These are phyloP conservation scores for Mycena pura DNA, from an alignment of 768 basidiomycete genomes.

Conservation along the genomic window DNA sequence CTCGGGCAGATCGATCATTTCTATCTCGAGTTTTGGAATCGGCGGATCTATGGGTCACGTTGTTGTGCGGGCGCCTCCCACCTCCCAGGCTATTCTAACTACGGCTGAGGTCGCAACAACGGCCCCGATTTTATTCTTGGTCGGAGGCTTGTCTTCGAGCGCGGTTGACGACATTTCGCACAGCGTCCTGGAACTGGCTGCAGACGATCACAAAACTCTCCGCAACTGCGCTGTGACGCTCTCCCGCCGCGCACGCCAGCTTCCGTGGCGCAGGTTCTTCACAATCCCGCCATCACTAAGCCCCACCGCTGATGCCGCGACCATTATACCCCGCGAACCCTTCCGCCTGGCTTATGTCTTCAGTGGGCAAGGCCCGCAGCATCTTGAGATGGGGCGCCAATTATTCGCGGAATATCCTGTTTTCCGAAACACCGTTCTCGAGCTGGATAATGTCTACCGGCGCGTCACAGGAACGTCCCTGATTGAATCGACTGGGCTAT, in stretches of 20 bases:
- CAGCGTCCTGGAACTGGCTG: background rate
- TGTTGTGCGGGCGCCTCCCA: conserved; percentile 31
- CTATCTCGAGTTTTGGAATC: conserved; percentile 38
- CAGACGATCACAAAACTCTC: background rate
- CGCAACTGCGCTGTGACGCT: conserved; percentile 9
- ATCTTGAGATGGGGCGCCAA: conserved; percentile 41
- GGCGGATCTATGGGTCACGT: conserved; percentile 38
- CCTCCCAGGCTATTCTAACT: background rate
- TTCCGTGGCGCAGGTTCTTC: conserved; percentile 26
- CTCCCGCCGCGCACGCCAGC: conserved; percentile 24
- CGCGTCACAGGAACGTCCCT: conserved; percentile 32
- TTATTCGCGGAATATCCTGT: conserved; percentile 32
- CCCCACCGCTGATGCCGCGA: conserved; percentile 4
- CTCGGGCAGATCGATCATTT: conserved; percentile 31
- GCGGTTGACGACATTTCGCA: background rate
- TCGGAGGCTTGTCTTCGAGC: background rate
- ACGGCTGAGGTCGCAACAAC: background rate
- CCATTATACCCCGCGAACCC: conserved; percentile 15
- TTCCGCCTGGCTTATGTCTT: conserved; percentile 39
- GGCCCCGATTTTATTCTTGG: background rate
- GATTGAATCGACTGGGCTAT: conserved; percentile 36
- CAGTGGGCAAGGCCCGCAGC: conserved; percentile 43
- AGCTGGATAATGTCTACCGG: conserved; percentile 34
- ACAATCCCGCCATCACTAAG: background rate
- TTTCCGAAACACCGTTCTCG: conserved; percentile 36